A percentile compares a stretch with the other conserved stretches of the same genome.
These are phyloP conservation scores for Chlamydomonas eustigma DNA, from an alignment of 139 green algal genomes.

Conservation along the genomic window DNA sequence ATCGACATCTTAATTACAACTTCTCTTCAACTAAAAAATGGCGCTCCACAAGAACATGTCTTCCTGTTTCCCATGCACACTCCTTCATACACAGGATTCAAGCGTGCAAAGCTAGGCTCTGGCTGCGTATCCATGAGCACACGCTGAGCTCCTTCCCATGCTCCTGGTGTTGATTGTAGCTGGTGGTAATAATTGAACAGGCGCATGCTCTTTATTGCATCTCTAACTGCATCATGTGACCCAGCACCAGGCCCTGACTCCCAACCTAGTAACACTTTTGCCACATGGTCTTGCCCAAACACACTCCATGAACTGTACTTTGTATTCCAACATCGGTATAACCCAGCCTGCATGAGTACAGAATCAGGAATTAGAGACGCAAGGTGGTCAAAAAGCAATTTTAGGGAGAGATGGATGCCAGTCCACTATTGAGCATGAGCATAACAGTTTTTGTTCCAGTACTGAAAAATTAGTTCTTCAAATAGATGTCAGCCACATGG, in stretches of 20 bases:
- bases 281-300: constrained; percentile 72
- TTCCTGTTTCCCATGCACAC: constrained; percentile 91
- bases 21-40: constrained; percentile 73
- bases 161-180: constrained; percentile 37
- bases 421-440: no score
- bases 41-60: constrained; percentile 75
- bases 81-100: constrained; percentile 74
- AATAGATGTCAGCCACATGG: no score
- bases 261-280: constrained; percentile 69
- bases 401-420: no score
- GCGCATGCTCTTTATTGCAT: constrained; percentile 83
- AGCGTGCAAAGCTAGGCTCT: constrained; percentile 68
- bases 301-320: constrained; percentile 55
- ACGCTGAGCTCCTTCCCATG: constrained; percentile 52
- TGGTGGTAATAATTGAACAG: constrained; percentile 77
- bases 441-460: no score
- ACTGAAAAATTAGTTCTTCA: no score
- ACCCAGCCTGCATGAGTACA: constrained; percentile 43
- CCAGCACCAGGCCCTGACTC: constrained; percentile 15
- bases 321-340: constrained; percentile 82
- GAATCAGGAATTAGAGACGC: no score
- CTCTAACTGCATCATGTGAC: constrained; percentile 63
- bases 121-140: constrained; percentile 55
- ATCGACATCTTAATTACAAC: no score
- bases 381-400: no score